These are phyloP conservation scores for Tulasnella sp. DNA, from an alignment of 768 basidiomycete genomes.

Conservation along the genomic window DNA sequence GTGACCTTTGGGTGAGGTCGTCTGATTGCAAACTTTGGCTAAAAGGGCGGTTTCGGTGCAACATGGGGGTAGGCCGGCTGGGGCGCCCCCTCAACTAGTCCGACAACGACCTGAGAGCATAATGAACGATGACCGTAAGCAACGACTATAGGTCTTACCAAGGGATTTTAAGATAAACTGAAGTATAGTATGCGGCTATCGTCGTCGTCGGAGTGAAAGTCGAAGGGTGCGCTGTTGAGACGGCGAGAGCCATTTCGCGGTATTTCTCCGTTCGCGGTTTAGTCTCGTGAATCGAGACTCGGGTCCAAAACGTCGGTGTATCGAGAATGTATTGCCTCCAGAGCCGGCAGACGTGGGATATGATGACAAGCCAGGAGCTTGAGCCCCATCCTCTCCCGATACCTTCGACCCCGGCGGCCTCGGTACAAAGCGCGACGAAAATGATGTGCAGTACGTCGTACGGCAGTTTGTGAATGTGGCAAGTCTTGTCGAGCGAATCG, in stretches of 20 bases:
- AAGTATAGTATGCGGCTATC: no score
- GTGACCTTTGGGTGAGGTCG: no score
- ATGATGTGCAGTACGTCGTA: neutral
- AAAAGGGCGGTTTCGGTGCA: no score
- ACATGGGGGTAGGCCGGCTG: no score
- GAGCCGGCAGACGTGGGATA: neutral
- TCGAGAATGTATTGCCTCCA: slow-evolving; percentile 24
- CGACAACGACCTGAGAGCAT: no score
- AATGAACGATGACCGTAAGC: no score
- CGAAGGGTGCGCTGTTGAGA: neutral
- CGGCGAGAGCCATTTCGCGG: neutral
- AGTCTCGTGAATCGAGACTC: neutral
- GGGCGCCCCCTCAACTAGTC: no score
- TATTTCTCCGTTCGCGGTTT: neutral
- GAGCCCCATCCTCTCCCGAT: neutral
- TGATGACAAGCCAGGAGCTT: neutral
- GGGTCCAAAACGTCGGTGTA: neutral
- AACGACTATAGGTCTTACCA: no score
- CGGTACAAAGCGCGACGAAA: neutral
- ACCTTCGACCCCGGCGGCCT: neutral
- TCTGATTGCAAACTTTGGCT: no score
- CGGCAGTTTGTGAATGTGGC: neutral
- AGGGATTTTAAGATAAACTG: no score
- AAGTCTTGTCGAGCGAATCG: no score
- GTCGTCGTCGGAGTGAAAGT: no score